Evolutionary conservation across 192 early-diverging fungal genomes (phyloP), one percentile per base, ranked within the genome.

Genomic region (Backusella tarrabulga): DNA sequence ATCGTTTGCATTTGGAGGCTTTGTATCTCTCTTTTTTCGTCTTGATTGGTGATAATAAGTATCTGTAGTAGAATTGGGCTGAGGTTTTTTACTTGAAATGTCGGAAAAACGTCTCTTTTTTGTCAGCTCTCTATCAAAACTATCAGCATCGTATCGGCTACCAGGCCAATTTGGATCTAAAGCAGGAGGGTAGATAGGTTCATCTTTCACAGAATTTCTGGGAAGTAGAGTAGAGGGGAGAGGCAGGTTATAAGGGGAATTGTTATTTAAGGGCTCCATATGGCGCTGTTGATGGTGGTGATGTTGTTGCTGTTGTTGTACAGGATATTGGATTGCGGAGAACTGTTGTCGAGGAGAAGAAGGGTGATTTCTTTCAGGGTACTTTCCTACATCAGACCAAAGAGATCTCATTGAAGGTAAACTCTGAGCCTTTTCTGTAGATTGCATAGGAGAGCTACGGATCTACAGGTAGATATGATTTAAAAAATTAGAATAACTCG

Each of bases 11-110:
- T 83, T 83, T 19, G 81, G 81, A 14, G 81, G 81, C 29, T 83
- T 83, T 26, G 81, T 83, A 52, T 79, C 77, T 42, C 81, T 70
- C 66, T 83, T 83, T 34, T 83, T 83, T 34, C 78, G 50, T 66
- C 81, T 41, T 71, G 75, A 75, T 42, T 75, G 74, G 21, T 75
- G 74, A 75, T 75, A 75, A 35, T 75, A 75, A 9, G 74, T 66
- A 52, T 75, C 74, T 32, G 63, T 66, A 1, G 38, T 71, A 6
- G 41, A 32, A 38, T 29, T 71, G 46, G 41, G 3, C 15, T 40
- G 71, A 15, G 41, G 7, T 29, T 26, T 32, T 40, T 38, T 29
- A 34, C 15, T 32, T 14, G 71, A 72, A 8, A 41, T 35, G 0
- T 38, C 38, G 34, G 68, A 70, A 40, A 72, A 44, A 8, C 71